Conservation (phyloP, 2,329 filamentous ascomycete genomes). For the Lachnellula cervina region DNA sequence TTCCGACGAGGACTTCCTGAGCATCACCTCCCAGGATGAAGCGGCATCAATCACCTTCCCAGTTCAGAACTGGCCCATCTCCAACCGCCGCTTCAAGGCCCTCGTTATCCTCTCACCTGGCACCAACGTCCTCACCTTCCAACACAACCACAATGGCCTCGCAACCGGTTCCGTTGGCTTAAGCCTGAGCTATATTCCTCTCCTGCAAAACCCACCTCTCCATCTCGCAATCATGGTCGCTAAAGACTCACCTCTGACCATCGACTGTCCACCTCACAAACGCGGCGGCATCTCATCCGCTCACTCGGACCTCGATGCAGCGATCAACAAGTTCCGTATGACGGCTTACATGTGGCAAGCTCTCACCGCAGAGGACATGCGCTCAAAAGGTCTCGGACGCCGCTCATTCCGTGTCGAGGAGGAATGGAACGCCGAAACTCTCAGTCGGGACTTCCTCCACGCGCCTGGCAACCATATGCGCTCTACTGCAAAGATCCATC, state of each 20-base stretch:
- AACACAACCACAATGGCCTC: slow-evolving; percentile 58
- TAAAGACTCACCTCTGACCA: slow-evolving; percentile 63
- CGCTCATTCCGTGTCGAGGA: slow-evolving; percentile 70
- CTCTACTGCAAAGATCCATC: slow-evolving; percentile 57
- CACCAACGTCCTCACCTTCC: slow-evolving; percentile 58
- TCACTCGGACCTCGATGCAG: slow-evolving; percentile 51
- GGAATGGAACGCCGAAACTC: slow-evolving; percentile 64
- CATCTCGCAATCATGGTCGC: slow-evolving; percentile 66
- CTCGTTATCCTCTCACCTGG: slow-evolving; percentile 61
- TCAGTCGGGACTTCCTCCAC: slow-evolving; percentile 39
- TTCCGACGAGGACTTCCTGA: slow-evolving; percentile 23
- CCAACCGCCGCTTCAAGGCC: slow-evolving; percentile 62
- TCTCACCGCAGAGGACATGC: slow-evolving; percentile 71
- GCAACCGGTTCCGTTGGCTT: slow-evolving; percentile 39
- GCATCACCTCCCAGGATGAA: slow-evolving; percentile 20
- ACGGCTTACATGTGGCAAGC: slow-evolving; percentile 74
- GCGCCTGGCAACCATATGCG: slow-evolving; percentile 3
- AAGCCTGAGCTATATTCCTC: slow-evolving; percentile 49
- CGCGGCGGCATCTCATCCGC: slow-evolving; percentile 49
- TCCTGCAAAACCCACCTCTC: slow-evolving; percentile 54
- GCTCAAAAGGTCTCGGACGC: slow-evolving; percentile 61
- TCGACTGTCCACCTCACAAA: slow-evolving; percentile 60
- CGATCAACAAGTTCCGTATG: slow-evolving; percentile 67
- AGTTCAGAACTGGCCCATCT: slow-evolving; percentile 60
- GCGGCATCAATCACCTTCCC: slow-evolving; percentile 44